Percentiles rank a stretch among this genome's conserved stretches.
phyloP scores from a whole-genome alignment of 2,329 filamentous ascomycete species.

The Epichloe brachyelytri region DNA sequence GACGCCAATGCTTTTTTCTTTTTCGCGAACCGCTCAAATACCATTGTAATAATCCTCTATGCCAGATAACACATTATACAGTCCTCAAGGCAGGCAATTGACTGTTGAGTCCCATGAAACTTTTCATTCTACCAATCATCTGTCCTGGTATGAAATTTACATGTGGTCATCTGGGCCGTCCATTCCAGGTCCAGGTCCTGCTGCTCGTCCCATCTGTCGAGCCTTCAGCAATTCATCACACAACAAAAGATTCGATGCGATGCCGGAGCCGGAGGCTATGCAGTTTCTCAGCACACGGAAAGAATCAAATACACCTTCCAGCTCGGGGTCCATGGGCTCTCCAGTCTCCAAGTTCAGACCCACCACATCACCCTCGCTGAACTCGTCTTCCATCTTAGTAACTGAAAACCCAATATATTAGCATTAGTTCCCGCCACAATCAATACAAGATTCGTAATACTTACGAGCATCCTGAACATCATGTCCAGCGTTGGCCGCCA shows the following conservation, averaged over 20 bases:
- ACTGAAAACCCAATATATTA: slow-evolving; percentile 35
- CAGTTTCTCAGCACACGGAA: slow-evolving; percentile 91
- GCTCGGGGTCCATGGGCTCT: slow-evolving; percentile 86
- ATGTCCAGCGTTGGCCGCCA: slow-evolving; percentile 90
- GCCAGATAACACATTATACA: too few relatives aligned
- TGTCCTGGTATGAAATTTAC: slow-evolving; percentile 24
- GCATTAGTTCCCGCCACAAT: slow-evolving; percentile 7
- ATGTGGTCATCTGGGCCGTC: slow-evolving; percentile 44
- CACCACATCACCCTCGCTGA: slow-evolving; percentile 69
- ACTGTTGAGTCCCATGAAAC: slow-evolving; percentile 16
- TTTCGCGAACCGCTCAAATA: too few relatives aligned
- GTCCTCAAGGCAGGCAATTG: neutral
- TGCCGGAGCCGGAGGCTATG: slow-evolving; percentile 85
- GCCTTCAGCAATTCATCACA: slow-evolving; percentile 98
- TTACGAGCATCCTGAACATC: slow-evolving; percentile 91
- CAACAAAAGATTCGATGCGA: slow-evolving; percentile 85
- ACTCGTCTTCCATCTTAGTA: slow-evolving; percentile 75
- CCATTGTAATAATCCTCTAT: too few relatives aligned
- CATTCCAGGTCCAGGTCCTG: slow-evolving; percentile 51
- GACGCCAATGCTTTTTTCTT: too few relatives aligned
- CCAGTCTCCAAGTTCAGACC: slow-evolving; percentile 80
- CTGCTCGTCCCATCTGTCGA: slow-evolving; percentile 72
- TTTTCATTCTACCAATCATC: slow-evolving; percentile 11
- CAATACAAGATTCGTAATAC: slow-evolving; percentile 22
- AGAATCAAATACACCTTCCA: slow-evolving; percentile 89